These are phyloP conservation scores for Lactifluus rugatus DNA, from an alignment of 768 basidiomycete genomes.

Conservation along the genomic window DNA sequence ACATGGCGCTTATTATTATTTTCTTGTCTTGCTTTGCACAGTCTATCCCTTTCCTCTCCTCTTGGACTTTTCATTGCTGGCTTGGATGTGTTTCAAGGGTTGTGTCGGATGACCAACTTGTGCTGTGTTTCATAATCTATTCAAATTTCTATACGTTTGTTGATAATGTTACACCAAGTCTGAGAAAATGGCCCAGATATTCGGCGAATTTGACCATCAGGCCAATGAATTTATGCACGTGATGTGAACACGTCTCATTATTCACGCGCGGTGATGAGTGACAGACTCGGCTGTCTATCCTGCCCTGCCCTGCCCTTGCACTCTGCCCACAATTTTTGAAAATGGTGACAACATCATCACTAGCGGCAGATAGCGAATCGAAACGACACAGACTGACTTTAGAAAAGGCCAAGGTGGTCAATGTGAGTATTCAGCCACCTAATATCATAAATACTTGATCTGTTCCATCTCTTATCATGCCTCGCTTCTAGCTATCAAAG, in stretches of 20 bases:
- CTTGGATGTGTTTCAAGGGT: too few species aligned
- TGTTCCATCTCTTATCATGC: neutral
- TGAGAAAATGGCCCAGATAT: too few species aligned
- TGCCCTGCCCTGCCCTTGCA: neutral
- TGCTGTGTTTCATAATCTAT: neutral
- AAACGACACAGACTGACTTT: constrained; percentile 38
- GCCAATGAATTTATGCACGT: constrained; percentile 1
- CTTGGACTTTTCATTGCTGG: too few species aligned
- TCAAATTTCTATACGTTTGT: neutral
- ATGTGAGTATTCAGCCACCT: constrained; percentile 30
- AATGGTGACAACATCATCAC: constrained; percentile 12
- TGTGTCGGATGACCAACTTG: neutral
- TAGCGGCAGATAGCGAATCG: constrained; percentile 17
- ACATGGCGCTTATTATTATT: neutral
- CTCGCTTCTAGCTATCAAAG: constrained; percentile 43
- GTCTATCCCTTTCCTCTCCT: neutral
- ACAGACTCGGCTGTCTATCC: neutral
- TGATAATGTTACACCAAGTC: neutral
- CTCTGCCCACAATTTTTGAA: neutral
- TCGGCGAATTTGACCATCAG: too few species aligned
- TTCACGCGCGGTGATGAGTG: constrained; percentile 17
- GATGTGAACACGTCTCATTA: constrained; percentile 19
- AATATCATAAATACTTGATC: neutral
- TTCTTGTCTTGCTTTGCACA: neutral
- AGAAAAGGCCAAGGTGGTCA: constrained; percentile 47